Percentiles rank a stretch among this genome's conserved stretches.
Evolutionary conservation across 2,329 filamentous ascomycete genomes (phyloP).

Genomic region (Paracamarosporium sp.): DNA sequence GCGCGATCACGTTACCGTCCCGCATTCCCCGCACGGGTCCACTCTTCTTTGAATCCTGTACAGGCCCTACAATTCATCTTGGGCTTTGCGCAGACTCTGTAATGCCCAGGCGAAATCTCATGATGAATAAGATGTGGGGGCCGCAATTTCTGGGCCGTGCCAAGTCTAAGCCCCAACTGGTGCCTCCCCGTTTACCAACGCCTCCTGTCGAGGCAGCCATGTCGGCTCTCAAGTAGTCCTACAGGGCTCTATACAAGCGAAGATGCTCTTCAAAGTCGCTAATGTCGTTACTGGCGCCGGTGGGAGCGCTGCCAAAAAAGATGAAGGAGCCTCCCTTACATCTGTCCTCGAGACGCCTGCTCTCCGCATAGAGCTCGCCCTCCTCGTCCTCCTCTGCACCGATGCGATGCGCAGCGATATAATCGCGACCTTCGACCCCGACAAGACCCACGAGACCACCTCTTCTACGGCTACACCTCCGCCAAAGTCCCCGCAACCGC

Average conservation of each 20-base stretch:
- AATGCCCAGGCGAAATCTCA: too few relatives aligned
- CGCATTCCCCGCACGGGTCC: too few relatives aligned
- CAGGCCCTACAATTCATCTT: too few relatives aligned
- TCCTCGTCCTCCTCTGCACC: constrained; percentile 55
- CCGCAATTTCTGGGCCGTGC: not conserved
- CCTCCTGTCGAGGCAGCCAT: not conserved
- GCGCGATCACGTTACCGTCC: not conserved
- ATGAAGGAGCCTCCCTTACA: constrained; percentile 39
- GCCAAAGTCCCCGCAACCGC: constrained; percentile 14
- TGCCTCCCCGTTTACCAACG: not conserved
- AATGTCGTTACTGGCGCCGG: constrained; percentile 28
- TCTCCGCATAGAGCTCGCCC: constrained; percentile 52
- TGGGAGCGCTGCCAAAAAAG: constrained; percentile 19
- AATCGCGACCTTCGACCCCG: constrained; percentile 33
- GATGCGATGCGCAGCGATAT: constrained; percentile 50
- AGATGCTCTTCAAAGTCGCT: constrained; percentile 30
- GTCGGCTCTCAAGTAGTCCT: not conserved
- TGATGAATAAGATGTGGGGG: not conserved
- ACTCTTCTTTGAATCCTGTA: too few relatives aligned
- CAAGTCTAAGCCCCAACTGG: not conserved
- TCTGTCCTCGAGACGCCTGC: constrained; percentile 50
- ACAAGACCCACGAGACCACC: constrained; percentile 23
- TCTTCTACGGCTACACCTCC: constrained; percentile 11
- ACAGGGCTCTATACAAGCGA: not conserved
- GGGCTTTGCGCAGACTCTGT: too few relatives aligned